phyloP scores from a whole-genome alignment of 139 green algal genomes.

The Diplosphaera chodatii region DNA sequence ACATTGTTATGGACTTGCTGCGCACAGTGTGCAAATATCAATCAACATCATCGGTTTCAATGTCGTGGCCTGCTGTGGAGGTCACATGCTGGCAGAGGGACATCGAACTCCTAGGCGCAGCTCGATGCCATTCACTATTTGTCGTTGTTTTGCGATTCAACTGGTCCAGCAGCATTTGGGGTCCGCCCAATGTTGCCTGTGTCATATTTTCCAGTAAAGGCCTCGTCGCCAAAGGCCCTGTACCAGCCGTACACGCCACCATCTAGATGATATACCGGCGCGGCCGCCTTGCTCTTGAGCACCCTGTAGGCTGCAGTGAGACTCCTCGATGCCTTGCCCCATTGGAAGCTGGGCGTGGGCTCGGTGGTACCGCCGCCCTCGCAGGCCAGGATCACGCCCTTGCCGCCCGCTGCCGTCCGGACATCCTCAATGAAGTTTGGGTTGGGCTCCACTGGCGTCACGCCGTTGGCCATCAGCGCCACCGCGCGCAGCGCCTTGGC shows the following conservation, averaged over 20 bases:
- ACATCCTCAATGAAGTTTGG: conserved; percentile 28
- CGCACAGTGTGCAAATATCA: too few species aligned
- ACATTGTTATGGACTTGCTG: too few species aligned
- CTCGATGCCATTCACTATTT: too few species aligned
- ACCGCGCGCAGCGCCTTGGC: conserved; percentile 6
- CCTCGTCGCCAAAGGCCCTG: neutral
- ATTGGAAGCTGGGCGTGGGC: conserved; percentile 37
- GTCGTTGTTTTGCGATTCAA: too few species aligned
- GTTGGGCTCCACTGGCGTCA: conserved; percentile 28
- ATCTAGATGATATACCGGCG: conserved; percentile 34
- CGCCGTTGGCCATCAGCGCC: conserved; percentile 31
- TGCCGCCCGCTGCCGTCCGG: conserved; percentile 18
- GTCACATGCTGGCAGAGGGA: too few species aligned
- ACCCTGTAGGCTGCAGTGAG: neutral
- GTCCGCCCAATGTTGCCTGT: conserved; percentile 22
- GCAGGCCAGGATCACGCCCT: conserved; percentile 47
- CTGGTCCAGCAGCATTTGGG: conserved; percentile 25
- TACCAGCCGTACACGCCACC: conserved; percentile 45
- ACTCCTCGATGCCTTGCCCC: conserved; percentile 8
- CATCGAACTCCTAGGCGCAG: too few species aligned
- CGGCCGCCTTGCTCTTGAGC: neutral
- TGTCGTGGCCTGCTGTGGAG: too few species aligned
- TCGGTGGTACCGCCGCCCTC: conserved; percentile 46
- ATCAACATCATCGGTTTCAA: too few species aligned
- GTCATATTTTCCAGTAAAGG: conserved; percentile 25